Percentiles rank a stretch among this genome's conserved stretches.
Evolutionary conservation across 306 rosid species (phyloP).

Genomic region (Vicia faba): DNA sequence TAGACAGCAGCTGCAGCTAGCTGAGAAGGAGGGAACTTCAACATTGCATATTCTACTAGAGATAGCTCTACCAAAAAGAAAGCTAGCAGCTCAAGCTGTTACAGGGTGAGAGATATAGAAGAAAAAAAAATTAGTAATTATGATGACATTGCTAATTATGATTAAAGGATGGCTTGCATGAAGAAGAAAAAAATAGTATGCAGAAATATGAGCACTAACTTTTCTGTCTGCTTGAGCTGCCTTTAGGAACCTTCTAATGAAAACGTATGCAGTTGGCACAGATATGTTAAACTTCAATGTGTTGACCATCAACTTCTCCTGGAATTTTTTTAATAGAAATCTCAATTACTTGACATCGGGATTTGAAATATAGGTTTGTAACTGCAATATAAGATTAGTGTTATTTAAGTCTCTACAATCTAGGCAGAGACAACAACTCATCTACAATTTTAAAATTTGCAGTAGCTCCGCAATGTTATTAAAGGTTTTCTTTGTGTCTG

Average conservation of each 20-base stretch:
- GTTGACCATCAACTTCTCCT: slow-evolving; percentile 90
- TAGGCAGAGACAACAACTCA: too few species aligned
- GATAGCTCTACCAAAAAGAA: slow-evolving; percentile 92
- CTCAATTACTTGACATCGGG: slow-evolving; percentile 6
- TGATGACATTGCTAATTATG: neutral
- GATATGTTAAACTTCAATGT: slow-evolving; percentile 89
- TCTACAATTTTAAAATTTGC: too few species aligned
- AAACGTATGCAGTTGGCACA: slow-evolving; percentile 83
- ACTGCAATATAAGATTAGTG: neutral
- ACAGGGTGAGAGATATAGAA: neutral
- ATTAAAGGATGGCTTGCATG: neutral
- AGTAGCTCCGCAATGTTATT: neutral
- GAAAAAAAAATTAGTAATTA: slow-evolving; percentile 4
- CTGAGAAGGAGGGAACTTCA: slow-evolving; percentile 77
- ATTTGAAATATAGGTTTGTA: neutral
- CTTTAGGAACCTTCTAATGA: slow-evolving; percentile 84
- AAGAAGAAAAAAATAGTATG: neutral
- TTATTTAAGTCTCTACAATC: neutral
- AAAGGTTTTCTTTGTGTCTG: neutral
- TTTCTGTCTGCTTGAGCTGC: slow-evolving; percentile 88
- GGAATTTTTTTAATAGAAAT: slow-evolving; percentile 26
- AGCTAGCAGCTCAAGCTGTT: slow-evolving; percentile 76
- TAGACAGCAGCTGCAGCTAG: slow-evolving; percentile 91
- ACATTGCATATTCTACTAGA: slow-evolving; percentile 85
- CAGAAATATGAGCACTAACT: slow-evolving; percentile 40